phyloP scores from a whole-genome alignment of 2,329 filamentous ascomycete species.

The Raffaelea deltoideospora region DNA sequence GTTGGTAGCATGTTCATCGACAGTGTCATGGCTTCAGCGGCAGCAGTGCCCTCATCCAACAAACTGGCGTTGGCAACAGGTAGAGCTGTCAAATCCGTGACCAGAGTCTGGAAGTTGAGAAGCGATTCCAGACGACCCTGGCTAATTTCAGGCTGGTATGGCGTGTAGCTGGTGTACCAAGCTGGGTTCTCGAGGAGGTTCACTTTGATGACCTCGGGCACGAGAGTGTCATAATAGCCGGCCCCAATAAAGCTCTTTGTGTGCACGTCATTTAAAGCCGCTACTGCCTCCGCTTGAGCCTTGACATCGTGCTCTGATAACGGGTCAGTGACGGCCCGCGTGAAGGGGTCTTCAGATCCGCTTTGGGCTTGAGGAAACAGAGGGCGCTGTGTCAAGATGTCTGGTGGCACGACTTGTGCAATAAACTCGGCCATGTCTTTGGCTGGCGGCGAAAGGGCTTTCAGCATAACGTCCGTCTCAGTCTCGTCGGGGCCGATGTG shows the following conservation, averaged over 20 bases:
- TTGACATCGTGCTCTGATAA: conserved; percentile 46
- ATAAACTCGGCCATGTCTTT: conserved; percentile 69
- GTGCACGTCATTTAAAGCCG: conserved; percentile 20
- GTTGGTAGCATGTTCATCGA: conserved; percentile 62
- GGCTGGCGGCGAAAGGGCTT: conserved; percentile 58
- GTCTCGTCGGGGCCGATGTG: conserved; percentile 73
- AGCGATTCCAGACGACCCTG: conserved; percentile 85
- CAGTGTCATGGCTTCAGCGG: conserved; percentile 90
- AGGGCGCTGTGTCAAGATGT: conserved; percentile 56
- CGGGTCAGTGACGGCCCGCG: conserved; percentile 20
- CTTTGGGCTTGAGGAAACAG: conserved; percentile 38
- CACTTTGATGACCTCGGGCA: conserved; percentile 79
- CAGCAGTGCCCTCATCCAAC: conserved; percentile 81
- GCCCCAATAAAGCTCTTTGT: conserved; percentile 64
- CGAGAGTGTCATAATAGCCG: conserved; percentile 78
- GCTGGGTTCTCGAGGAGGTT: conserved; percentile 86
- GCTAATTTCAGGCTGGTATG: conserved; percentile 94
- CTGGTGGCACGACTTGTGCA: conserved; percentile 63
- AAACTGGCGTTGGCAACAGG: conserved; percentile 83
- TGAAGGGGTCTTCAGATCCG: conserved; percentile 21
- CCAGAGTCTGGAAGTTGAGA: conserved; percentile 90
- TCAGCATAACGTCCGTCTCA: conserved; percentile 64
- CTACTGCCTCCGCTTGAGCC: conserved; percentile 20
- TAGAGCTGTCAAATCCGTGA: conserved; percentile 73
- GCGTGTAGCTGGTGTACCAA: conserved; percentile 97